Base-by-base conservation (phyloP, 2,329 filamentous ascomycete species). In the Macrophomina pseudophaseolina region DNA sequence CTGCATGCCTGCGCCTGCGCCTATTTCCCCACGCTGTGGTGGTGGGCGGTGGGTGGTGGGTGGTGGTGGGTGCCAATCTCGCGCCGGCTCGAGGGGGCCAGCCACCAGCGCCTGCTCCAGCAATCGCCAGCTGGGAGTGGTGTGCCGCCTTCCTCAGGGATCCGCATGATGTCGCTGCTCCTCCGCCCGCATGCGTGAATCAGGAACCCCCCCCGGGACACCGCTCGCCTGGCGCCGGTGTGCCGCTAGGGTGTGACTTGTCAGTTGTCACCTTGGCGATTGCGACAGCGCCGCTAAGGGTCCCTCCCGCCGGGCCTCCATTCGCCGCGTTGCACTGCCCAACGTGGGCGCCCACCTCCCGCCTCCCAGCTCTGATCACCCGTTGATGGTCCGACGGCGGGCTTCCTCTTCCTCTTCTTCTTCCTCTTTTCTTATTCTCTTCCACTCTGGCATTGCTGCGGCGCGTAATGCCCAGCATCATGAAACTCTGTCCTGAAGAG, bases 71-170 rank as follows among this genome's bases (percentile, higher is more conserved):
- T 49, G 28, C 56, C 40, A 58, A 58, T 58, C 35, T 44, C 16
- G 52, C n/a, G 52, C 9, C 52, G 53, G 53, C 52, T 44, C 53
- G 28, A 44, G 35, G 42, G 38, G 30, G 30, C 58, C 58, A 62
- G 58, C 58, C 58, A 62, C 44, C 58, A 49, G 58, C 58, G 58
- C 12, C 58, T 49, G 58, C 58, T 62, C 58, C 40, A 60, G 56
- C 56, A 60, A 48, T 48, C 7, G 30, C 33, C 38, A 3, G 38
- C 12, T 60, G 56, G 23, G 23, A 23, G 44, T 62, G 58, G 58
- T 60, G 56, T 60, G 42, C 56, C n/a, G 32, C 38, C 18, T 28
- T 32, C 54, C 54, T 28, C 14, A 23, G 58, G 14, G 58, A 62
- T 49, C 44, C 58, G 58, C 58, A 35, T 62, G 42, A 49, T 49